Conservation (phyloP, 1,284 basidiomycete genomes). For the Cystobasidium slooffiae region DNA sequence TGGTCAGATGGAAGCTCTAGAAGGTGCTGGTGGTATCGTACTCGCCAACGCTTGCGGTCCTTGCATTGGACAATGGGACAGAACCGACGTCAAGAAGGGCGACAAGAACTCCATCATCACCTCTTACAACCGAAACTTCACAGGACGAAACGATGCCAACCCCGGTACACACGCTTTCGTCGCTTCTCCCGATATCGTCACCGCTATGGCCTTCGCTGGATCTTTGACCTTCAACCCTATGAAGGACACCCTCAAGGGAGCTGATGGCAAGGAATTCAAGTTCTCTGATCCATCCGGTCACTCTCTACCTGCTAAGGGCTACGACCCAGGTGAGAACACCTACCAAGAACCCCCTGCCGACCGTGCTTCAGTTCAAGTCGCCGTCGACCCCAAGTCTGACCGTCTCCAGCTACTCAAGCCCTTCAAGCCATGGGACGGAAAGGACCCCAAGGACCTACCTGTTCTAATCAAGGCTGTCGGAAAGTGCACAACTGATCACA, state of each 20-base stretch:
- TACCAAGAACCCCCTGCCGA: constrained; percentile 93
- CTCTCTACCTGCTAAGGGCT: constrained; percentile 92
- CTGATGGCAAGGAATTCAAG: constrained; percentile 97
- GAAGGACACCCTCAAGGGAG: constrained; percentile 83
- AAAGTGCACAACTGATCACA: constrained; percentile 83
- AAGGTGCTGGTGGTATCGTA: constrained; percentile 86
- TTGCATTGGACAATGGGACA: constrained; percentile 99
- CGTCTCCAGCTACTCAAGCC: constrained; percentile 93
- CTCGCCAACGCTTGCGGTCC: constrained; percentile 98
- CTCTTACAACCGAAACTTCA: constrained; percentile 99
- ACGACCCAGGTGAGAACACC: constrained; percentile 94
- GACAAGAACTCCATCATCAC: constrained; percentile 97
- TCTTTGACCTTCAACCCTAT: constrained; percentile 95
- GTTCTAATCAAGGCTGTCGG: constrained; percentile 97
- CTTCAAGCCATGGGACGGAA: constrained; percentile 90
- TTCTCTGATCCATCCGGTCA: constrained; percentile 86
- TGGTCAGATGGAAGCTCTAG: constrained; percentile 86
- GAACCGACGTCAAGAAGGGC: constrained; percentile 94
- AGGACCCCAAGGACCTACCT: constrained; percentile 85
- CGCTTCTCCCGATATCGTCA: constrained; percentile 96
- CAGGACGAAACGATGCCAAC: constrained; percentile 99
- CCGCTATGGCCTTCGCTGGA: constrained; percentile 95
- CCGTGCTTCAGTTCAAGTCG: constrained; percentile 80
- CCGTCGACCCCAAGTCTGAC: constrained; percentile 84
- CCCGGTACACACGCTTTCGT: constrained; percentile 99